A percentile compares a stretch with the other conserved stretches of the same genome.
Evolutionary conservation across 805 yeast genomes (phyloP).

Genomic region (Martiniozyma abietophila): DNA sequence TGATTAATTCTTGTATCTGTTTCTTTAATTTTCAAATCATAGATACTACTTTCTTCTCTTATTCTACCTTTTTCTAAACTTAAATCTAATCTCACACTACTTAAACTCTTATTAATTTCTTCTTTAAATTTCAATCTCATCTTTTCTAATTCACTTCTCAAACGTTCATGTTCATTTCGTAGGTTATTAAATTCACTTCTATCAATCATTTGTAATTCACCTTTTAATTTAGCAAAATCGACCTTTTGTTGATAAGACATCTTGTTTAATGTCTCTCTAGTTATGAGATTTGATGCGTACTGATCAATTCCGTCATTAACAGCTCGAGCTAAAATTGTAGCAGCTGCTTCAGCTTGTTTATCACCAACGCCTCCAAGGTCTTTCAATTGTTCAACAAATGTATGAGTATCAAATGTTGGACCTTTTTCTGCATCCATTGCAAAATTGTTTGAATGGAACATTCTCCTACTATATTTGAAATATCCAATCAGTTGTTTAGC

Average conservation of each 20-base stretch:
- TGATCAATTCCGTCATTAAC: slow-evolving; percentile 72
- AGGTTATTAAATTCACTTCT: slow-evolving; percentile 74
- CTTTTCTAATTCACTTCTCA: slow-evolving; percentile 78
- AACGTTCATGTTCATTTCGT: slow-evolving; percentile 78
- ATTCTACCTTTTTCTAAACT: slow-evolving; percentile 93
- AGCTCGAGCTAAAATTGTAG: slow-evolving; percentile 61
- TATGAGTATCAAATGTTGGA: slow-evolving; percentile 63
- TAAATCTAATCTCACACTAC: slow-evolving; percentile 83
- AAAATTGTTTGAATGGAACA: too few relatives aligned
- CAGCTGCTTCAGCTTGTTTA: slow-evolving; percentile 73
- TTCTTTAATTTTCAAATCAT: slow-evolving; percentile 89
- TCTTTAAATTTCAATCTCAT: slow-evolving; percentile 78
- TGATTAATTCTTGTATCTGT: slow-evolving; percentile 93
- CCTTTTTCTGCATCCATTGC: slow-evolving; percentile 12
- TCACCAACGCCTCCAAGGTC: slow-evolving; percentile 57
- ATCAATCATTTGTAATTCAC: slow-evolving; percentile 84
- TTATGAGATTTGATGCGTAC: slow-evolving; percentile 70
- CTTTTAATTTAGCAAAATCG: slow-evolving; percentile 89
- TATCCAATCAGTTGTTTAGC: slow-evolving; percentile 1
- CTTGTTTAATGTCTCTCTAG: slow-evolving; percentile 72
- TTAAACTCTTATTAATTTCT: slow-evolving; percentile 82
- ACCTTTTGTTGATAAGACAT: slow-evolving; percentile 93
- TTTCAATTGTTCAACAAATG: slow-evolving; percentile 57
- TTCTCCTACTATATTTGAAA: neutral
- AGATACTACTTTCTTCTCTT: slow-evolving; percentile 86